Percentiles rank a stretch among this genome's conserved stretches.
Evolutionary conservation across 2,329 filamentous ascomycete species (phyloP).

Genomic region (Fusarium compactum): DNA sequence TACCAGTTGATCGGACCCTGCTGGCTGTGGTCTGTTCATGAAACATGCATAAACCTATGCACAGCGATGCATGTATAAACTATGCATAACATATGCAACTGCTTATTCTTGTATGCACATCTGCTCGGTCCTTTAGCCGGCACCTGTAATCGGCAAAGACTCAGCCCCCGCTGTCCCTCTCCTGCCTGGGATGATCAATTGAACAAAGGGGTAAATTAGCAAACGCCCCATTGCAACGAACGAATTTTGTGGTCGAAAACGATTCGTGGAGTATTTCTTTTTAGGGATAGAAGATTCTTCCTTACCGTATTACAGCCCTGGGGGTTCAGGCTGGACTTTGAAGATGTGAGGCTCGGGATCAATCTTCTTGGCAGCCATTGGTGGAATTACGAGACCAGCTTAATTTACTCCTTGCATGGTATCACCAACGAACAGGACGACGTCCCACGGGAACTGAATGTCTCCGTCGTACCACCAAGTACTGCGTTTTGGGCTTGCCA

Average conservation of each 20-base stretch:
- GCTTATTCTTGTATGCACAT: not conserved
- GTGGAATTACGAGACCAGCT: not conserved
- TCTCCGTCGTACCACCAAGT: no score
- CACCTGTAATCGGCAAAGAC: not conserved
- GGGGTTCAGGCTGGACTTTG: not conserved
- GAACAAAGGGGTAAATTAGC: not conserved
- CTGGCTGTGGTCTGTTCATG: not conserved
- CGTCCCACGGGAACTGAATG: no score
- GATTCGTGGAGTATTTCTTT: not conserved
- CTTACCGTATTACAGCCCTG: no score
- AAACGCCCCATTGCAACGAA: not conserved
- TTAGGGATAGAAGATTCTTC: no score
- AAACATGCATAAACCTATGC: not conserved
- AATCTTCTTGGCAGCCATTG: not conserved
- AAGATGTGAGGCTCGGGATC: not conserved
- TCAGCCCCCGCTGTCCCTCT: not conserved
- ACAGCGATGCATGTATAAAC: rapidly evolving
- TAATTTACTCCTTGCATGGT: not conserved
- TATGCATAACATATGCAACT: not conserved
- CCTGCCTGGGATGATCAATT: not conserved
- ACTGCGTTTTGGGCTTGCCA: no score
- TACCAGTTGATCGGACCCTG: not conserved
- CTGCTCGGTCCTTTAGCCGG: not conserved
- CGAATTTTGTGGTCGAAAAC: not conserved
- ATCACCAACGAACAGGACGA: not conserved